Percentiles rank a stretch among this genome's conserved stretches.
Evolutionary conservation across 2,329 filamentous ascomycete species (phyloP).

Genomic region (Aspergillus viridinutans): DNA sequence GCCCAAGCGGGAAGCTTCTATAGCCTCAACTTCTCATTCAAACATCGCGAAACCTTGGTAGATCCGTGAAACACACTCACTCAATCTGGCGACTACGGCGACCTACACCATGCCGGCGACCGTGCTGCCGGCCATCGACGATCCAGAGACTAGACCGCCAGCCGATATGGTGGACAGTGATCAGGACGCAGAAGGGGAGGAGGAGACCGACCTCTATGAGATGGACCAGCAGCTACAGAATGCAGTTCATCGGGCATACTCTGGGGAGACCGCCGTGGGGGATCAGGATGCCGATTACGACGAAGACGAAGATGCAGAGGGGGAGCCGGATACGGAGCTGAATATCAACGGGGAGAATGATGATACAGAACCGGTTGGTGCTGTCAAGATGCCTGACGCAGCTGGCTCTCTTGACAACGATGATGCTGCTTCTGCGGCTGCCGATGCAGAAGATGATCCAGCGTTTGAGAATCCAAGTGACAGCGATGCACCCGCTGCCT

Average conservation of each 20-base stretch:
- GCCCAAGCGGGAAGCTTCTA: slow-evolving; percentile 21
- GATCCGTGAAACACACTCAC: slow-evolving; percentile 9
- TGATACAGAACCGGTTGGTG: slow-evolving; percentile 37
- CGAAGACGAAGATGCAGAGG: slow-evolving; percentile 29
- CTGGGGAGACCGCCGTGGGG: slow-evolving; percentile 28
- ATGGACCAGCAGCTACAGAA: slow-evolving; percentile 39
- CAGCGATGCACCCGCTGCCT: slow-evolving; percentile 35
- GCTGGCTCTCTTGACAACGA: slow-evolving; percentile 34
- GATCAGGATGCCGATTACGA: slow-evolving; percentile 26
- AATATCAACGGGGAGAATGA: slow-evolving; percentile 39
- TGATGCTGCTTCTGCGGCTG: slow-evolving; percentile 35
- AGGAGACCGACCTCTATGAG: slow-evolving; percentile 39
- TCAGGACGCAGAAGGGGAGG: slow-evolving; percentile 43
- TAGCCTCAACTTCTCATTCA: slow-evolving; percentile 21
- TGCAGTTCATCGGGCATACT: slow-evolving; percentile 34
- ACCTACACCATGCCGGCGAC: slow-evolving; percentile 40
- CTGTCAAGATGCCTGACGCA: slow-evolving; percentile 34
- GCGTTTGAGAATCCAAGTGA: slow-evolving; percentile 40
- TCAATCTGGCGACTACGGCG: slow-evolving; percentile 37
- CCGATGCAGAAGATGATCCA: slow-evolving; percentile 40
- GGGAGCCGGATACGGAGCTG: slow-evolving; percentile 19
- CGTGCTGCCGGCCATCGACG: slow-evolving; percentile 36
- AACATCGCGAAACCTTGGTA: slow-evolving; percentile 14
- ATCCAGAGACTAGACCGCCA: slow-evolving; percentile 29
- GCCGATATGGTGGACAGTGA: slow-evolving; percentile 38